phyloP scores from a whole-genome alignment of 1,139 yeast genomes.

The Candida sp. region DNA sequence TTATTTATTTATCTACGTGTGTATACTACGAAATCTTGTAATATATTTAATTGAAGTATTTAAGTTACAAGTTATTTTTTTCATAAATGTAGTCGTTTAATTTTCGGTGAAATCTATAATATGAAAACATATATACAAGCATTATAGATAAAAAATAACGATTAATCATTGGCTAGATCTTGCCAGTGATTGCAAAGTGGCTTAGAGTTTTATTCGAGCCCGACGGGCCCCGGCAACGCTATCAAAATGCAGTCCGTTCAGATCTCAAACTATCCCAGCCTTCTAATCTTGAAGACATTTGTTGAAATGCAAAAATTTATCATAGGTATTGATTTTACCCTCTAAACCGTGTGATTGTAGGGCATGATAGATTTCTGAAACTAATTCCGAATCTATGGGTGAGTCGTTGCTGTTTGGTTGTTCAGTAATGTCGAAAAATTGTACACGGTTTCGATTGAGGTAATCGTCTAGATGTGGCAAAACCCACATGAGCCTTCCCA shows the following conservation, averaged over 20 bases:
- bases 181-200: background rate
- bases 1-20: background rate
- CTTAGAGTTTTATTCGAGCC: background rate
- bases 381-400: constrained; percentile 10
- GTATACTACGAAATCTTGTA: constrained; percentile 1
- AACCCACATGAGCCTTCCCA: constrained; percentile 39
- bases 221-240: too few species aligned
- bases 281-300: background rate
- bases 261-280: too few species aligned
- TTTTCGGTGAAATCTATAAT: background rate
- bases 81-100: too few species aligned
- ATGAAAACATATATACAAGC: background rate
- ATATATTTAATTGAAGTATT: background rate
- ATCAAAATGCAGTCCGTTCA: too few species aligned
- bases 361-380: constrained; percentile 12
- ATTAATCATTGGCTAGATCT: too few species aligned
- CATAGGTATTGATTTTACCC: constrained; percentile 21
- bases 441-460: constrained; percentile 9
- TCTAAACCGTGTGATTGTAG: constrained; percentile 19
- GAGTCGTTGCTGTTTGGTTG: constrained; percentile 2
- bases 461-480: constrained; percentile 35
- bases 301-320: constrained; percentile 9
- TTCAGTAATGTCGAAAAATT: background rate
- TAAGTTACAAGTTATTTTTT: background rate
- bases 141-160: too few species aligned